These are phyloP conservation scores for Trametes elegans DNA, from an alignment of 768 basidiomycete genomes.

Conservation along the genomic window DNA sequence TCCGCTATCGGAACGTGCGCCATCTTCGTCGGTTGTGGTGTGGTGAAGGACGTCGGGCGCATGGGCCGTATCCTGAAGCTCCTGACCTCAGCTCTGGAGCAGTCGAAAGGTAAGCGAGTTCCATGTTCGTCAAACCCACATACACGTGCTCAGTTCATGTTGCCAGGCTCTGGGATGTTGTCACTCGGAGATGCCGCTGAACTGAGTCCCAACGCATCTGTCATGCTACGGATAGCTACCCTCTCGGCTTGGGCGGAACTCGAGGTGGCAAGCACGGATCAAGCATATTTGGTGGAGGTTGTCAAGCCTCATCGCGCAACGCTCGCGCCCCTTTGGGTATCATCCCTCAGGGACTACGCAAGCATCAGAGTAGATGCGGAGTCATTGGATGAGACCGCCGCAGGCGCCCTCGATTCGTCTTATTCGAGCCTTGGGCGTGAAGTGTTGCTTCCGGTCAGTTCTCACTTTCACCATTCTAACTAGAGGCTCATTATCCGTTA, in stretches of 20 bases:
- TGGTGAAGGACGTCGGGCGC: conserved; percentile 82
- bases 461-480: not conserved
- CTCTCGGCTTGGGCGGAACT: conserved; percentile 96
- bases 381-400: conserved; percentile 70
- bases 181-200: conserved; percentile 85
- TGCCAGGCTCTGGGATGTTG: conserved; percentile 74
- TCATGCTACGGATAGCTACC: conserved; percentile 91
- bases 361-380: conserved; percentile 89
- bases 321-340: conserved; percentile 84
- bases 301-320: conserved; percentile 75
- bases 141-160: not conserved
- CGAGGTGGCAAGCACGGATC: conserved; percentile 70
- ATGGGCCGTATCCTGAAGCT: conserved; percentile 96
- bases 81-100: conserved; percentile 82
- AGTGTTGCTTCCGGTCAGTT: conserved; percentile 82
- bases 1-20: conserved; percentile 93
- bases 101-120: conserved; percentile 69
- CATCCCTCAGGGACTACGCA: conserved; percentile 88
- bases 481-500: conserved; percentile 31
- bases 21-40: conserved; percentile 91
- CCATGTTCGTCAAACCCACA: not conserved
- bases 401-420: conserved; percentile 74
- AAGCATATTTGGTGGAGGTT: conserved; percentile 76
- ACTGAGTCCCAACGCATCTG: conserved; percentile 89
- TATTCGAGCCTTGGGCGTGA: conserved; percentile 90